Percentiles rank a stretch among this genome's conserved stretches.
Conservation (phyloP, 2,329 filamentous ascomycete species). For the Neonectria neomacrospora region DNA sequence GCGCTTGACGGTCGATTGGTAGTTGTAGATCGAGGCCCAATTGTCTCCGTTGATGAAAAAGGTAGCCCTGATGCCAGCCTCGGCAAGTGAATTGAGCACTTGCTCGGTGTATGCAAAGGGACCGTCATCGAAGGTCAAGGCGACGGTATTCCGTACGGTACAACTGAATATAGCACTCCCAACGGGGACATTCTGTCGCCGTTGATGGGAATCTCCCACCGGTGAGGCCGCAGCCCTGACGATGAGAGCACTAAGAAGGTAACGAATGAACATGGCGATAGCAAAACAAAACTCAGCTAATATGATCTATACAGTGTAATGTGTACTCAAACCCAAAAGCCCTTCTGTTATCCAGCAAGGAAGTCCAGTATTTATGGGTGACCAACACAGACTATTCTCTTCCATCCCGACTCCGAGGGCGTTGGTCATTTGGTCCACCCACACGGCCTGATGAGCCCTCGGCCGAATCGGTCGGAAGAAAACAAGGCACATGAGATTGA, state of each 20-base stretch:
- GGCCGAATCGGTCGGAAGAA: background rate
- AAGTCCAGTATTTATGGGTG: constrained; percentile 11
- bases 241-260: background rate
- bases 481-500: constrained; percentile 1
- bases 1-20: constrained; percentile 42
- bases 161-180: constrained; percentile 39
- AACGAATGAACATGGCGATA: constrained; percentile 2
- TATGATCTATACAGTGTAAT: constrained; percentile 6
- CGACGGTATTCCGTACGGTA: constrained; percentile 43
- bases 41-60: constrained; percentile 43
- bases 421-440: constrained; percentile 1
- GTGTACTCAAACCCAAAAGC: background rate
- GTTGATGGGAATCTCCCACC: background rate
- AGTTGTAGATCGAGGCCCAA: constrained; percentile 29
- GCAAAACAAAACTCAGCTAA: background rate
- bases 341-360: background rate
- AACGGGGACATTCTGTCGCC: constrained; percentile 18
- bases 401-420: background rate
- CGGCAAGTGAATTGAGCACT: constrained; percentile 47
- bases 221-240: background rate
- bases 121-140: constrained; percentile 55
- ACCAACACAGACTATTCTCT: background rate
- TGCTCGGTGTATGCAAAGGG: constrained; percentile 50
- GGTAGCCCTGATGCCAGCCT: constrained; percentile 43
- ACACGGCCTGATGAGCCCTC: constrained; percentile 4